Conservation (phyloP, 1,284 basidiomycete genomes). For the Cryptococcus jaspeensis region DNA sequence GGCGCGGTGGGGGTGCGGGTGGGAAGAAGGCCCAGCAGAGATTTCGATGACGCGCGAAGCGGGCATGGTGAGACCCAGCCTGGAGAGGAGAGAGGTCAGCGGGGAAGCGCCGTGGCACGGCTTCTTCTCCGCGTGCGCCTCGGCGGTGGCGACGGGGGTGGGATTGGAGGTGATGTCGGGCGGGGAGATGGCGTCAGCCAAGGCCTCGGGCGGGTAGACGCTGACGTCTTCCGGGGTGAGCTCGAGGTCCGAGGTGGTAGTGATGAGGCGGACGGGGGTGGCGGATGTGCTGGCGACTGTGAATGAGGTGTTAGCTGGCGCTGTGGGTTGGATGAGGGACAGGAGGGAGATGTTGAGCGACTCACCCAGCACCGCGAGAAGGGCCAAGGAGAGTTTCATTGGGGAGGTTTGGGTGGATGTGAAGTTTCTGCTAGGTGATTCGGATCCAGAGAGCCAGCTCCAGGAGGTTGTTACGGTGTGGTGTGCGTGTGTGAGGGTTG, state of each 20-base stretch:
- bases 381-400: constrained; percentile 27
- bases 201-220: neutral
- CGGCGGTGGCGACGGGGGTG: neutral
- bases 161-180: no score
- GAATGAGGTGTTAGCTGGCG: neutral
- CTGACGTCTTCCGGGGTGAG: neutral
- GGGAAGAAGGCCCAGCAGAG: neutral
- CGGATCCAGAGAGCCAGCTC: no score
- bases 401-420: no score
- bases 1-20: neutral
- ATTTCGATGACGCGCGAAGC: neutral
- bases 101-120: neutral
- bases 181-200: neutral
- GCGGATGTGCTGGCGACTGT: constrained; percentile 21
- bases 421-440: no score
- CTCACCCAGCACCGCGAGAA: constrained; percentile 27
- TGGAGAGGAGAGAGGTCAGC: neutral
- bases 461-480: no score
- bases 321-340: neutral
- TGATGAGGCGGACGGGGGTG: constrained; percentile 4
- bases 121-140: neutral
- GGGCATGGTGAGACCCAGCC: neutral
- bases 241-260: constrained; percentile 7
- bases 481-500: no score
- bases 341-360: neutral